Base-by-base conservation (phyloP, 331 rosid genomes). In the Pyracantha coccinea region DNA sequence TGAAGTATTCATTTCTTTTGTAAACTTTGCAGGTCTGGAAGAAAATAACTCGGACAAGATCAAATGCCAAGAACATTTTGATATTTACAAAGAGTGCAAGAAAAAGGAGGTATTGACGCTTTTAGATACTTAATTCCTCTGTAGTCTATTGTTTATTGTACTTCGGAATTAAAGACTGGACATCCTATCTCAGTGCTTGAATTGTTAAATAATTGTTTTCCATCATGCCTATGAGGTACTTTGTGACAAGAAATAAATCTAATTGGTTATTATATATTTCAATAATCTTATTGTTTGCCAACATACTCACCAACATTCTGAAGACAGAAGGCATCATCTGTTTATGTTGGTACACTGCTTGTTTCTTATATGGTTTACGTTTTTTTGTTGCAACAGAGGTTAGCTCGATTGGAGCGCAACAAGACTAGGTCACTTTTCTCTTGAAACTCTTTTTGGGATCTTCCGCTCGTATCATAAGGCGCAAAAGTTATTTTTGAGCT, bases 11-110 rank as follows among this genome's bases (percentile, higher is more conserved):
- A 23, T 20, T 17, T 7, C 28, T 44, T 35, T 24, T 20, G 35
- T 64, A 32, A 62, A 52, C 31, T 29, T 82, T 75, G 16, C 89
- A 94, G 99, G 99, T 86, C 84, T 94, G 38, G 97, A 94, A 86
- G 86, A 88, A 75, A 80, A 76, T 80, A 66, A 32, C 59, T 79
- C 91, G 23, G 89, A 94, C 76, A 94, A 85, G 86, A 92, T 91
- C 83, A 94, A 92, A 87, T 94, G 99, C 74, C 99, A 90, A 82
- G 88, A 86, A 64, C 97, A 92, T 69, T 94, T 94, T 78, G 93
- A 92, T 77, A 78, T 90, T 67, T 94, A 94, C 88, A 94, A 92
- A 89, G 97, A 90, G 87, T 94, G 99, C 82, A 94, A 94, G 88
- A 94, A 91, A 84, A 88, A 85, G 71, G 99, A 94, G 99, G 99